A percentile compares a stretch with the other conserved stretches of the same genome.
Evolutionary conservation across 345 rosid species (phyloP).

Genomic region (Salix arbutifolia): DNA sequence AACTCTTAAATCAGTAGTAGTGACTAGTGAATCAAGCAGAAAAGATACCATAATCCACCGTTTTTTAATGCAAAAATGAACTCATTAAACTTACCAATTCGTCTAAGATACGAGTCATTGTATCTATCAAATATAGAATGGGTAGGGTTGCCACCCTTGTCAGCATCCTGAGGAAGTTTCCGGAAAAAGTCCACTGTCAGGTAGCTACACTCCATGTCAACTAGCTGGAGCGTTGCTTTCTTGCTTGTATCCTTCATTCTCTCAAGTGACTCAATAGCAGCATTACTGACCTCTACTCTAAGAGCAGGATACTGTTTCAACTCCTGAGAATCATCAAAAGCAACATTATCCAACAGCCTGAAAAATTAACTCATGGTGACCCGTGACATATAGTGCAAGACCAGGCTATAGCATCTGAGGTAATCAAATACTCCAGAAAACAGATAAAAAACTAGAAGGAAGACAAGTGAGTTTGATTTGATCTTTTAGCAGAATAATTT

Average conservation of each 20-base stretch:
- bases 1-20: not conserved
- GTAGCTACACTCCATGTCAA: conserved; percentile 94
- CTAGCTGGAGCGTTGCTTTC: conserved; percentile 88
- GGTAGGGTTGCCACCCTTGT: conserved; percentile 96
- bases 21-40: not conserved
- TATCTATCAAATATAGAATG: conserved; percentile 95
- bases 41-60: not conserved
- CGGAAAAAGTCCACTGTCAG: conserved; percentile 95
- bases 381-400: not conserved
- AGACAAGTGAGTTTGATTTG: not conserved
- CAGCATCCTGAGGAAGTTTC: conserved; percentile 96
- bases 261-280: conserved; percentile 87
- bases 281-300: conserved; percentile 84
- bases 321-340: conserved; percentile 56
- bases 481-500: not conserved
- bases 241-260: conserved; percentile 85
- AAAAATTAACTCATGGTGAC: not conserved
- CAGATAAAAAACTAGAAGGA: not conserved
- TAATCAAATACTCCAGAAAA: not conserved
- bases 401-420: not conserved
- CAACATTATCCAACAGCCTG: not conserved
- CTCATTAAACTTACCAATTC: conserved; percentile 60
- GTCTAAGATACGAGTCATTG: conserved; percentile 81
- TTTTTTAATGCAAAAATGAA: too few species aligned
- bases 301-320: conserved; percentile 94